Conservation (phyloP, 2,329 filamentous ascomycete species). For the Exophiala xenobiotica region DNA sequence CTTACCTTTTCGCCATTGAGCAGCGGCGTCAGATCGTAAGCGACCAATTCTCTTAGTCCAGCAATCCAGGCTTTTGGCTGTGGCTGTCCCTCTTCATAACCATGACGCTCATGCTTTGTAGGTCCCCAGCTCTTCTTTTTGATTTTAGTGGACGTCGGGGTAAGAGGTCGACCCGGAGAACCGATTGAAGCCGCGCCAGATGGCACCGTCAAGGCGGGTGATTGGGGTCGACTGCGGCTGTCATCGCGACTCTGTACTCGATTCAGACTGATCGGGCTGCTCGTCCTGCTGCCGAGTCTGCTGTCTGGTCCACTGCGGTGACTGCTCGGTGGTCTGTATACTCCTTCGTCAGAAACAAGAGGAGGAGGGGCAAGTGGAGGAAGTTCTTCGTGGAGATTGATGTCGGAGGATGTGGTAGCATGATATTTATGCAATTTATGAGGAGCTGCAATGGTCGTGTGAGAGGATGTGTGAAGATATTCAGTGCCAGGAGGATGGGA, state of each 20-base stretch:
- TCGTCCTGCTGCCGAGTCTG: slow-evolving; percentile 35
- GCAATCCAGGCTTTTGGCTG: slow-evolving; percentile 59
- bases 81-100: slow-evolving; percentile 32
- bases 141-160: slow-evolving; percentile 22
- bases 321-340: slow-evolving; percentile 40
- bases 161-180: slow-evolving; percentile 19
- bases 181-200: slow-evolving; percentile 2
- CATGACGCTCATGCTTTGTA: slow-evolving; percentile 34
- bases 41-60: slow-evolving; percentile 55
- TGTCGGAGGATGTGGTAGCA: slow-evolving; percentile 18
- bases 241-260: slow-evolving; percentile 17
- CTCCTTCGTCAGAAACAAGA: slow-evolving; percentile 36
- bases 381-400: slow-evolving; percentile 16
- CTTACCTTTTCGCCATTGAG: slow-evolving; percentile 53
- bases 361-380: slow-evolving; percentile 41
- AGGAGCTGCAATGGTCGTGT: not conserved
- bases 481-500: slow-evolving; percentile 2
- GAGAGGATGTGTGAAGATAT: slow-evolving; percentile 14
- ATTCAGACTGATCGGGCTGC: slow-evolving; percentile 21
- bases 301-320: slow-evolving; percentile 35
- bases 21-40: slow-evolving; percentile 55
- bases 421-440: slow-evolving; percentile 25
- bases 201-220: slow-evolving; percentile 23
- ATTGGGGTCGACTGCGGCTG: slow-evolving; percentile 30
- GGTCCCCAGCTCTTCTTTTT: slow-evolving; percentile 49